Evolutionary conservation across 169 alveolate genomes (phyloP).

Genomic region (Babesia gibsoni): DNA sequence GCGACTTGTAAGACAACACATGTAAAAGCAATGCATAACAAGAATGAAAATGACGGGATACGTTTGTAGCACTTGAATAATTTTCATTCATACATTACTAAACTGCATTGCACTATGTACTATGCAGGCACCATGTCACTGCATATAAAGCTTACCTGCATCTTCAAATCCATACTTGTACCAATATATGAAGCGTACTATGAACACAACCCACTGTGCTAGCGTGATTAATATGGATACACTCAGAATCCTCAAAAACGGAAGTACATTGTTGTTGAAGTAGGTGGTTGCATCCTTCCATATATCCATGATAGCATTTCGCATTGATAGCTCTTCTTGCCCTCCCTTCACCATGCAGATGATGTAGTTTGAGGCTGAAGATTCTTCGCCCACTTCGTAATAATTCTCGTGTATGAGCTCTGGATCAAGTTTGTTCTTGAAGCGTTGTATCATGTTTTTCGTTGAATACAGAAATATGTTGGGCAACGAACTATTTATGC

Average conservation of each 20-base stretch:
- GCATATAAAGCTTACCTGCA: not conserved
- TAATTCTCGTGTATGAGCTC: not conserved
- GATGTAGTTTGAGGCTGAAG: not conserved
- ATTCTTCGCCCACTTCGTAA: not conserved
- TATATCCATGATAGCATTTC: not conserved
- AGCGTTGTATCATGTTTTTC: constrained; percentile 8
- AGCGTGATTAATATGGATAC: constrained; percentile 33
- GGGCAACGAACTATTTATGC: not conserved
- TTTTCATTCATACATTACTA: too few relatives aligned
- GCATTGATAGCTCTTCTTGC: not conserved
- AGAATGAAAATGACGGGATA: not conserved
- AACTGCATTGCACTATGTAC: too few relatives aligned
- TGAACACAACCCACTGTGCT: constrained; percentile 50
- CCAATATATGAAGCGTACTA: constrained; percentile 8
- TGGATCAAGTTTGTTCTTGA: not conserved
- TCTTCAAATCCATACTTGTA: not conserved
- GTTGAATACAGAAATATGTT: constrained; percentile 28
- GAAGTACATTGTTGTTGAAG: constrained; percentile 16
- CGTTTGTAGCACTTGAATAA: too few relatives aligned
- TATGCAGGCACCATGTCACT: too few relatives aligned
- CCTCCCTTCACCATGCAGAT: constrained; percentile 15
- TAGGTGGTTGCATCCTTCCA: not conserved
- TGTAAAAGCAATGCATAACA: too few relatives aligned
- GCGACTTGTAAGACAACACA: not conserved
- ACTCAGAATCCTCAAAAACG: constrained; percentile 22